Base-by-base conservation (phyloP, 768 basidiomycete species). In the Phlebiopsis gigantea region DNA sequence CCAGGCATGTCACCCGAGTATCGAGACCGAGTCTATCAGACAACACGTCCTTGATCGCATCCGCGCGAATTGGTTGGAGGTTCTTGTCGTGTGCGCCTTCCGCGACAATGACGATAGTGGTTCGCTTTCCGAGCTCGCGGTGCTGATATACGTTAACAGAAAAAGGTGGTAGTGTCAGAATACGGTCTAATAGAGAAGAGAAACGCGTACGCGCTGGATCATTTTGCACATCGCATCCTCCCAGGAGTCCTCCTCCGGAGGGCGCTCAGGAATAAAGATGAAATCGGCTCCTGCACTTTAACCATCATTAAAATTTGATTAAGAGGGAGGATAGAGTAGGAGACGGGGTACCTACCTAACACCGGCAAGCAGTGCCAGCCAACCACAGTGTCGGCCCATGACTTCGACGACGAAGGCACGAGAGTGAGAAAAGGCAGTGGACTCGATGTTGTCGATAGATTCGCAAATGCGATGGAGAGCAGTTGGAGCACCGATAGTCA, bases 311-410 rank as follows among this genome's bases (percentile, higher is more conserved):
- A 17, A 8, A 45, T 22, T 25, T 30, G 46, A 21, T 12, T 15
- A 15, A 24, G 30, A 22, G 14, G 14, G 47, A 14, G 24, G 28
- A 43, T 51, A 39, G 34, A 39, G 12, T 39, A 17, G 34, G 34
- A 39, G 12, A 17, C 17, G 17, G 8, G 1, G 22, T 10, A 74
- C 82, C 57, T 65, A 90, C 87, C 90, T 90, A 49, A 98, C 88
- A 59, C 90, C 94, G 10, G 94, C 97, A 65, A 94, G 79, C 22
- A 98, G 77, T 2, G 97, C 94, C 17, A 98, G 77, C 97, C 97
- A 99, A n/a, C 97, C 97, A 71, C 97, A 98, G 69, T 98, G 92
- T 55, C 96, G 77, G n/a, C 97, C 97, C 97, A 98, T 99, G 53
- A 98, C 97, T 71, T 98, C 97, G 41, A 99, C 79, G 42, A 99